Evolutionary conservation across 148 eudicot species (phyloP).

Genomic region (Persicaria tinctoria): DNA sequence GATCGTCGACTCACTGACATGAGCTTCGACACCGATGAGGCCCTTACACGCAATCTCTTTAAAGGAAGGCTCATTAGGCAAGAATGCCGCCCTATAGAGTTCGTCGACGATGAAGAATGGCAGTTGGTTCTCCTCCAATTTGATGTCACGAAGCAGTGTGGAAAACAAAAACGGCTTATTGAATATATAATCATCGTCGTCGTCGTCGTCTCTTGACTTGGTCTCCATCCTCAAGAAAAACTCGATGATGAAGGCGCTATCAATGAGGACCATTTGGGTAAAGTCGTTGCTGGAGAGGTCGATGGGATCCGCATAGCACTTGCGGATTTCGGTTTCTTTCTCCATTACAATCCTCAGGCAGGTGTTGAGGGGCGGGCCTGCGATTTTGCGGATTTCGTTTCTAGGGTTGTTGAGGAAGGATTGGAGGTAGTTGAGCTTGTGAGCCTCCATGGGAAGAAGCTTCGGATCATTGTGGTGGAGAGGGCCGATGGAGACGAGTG

Average conservation of each 20-base stretch:
- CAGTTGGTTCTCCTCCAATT: not conserved
- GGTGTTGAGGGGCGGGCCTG: too few species aligned
- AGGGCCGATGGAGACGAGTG: conserved; percentile 28
- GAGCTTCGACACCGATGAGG: not conserved
- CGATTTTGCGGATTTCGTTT: too few species aligned
- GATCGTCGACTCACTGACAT: too few species aligned
- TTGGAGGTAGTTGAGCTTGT: conserved; percentile 16
- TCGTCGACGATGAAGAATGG: conserved; percentile 4
- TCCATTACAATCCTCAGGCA: too few species aligned
- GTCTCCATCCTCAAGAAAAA: not conserved
- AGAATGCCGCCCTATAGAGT: not conserved
- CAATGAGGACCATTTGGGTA: not conserved
- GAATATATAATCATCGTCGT: too few species aligned
- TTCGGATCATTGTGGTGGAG: too few species aligned
- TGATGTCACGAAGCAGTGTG: not conserved
- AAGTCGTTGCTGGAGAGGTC: not conserved
- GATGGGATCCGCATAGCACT: not conserved
- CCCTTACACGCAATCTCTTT: conserved; percentile 6
- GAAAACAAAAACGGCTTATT: not conserved
- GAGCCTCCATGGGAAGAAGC: too few species aligned
- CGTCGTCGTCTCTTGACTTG: too few species aligned
- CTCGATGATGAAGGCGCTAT: conserved; percentile 26
- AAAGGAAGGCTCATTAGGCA: not conserved
- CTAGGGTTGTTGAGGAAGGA: conserved; percentile 14
- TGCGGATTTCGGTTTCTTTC: too few species aligned